Base-by-base conservation (phyloP, 257 asterid genomes). In the Jacaranda copaia region DNA sequence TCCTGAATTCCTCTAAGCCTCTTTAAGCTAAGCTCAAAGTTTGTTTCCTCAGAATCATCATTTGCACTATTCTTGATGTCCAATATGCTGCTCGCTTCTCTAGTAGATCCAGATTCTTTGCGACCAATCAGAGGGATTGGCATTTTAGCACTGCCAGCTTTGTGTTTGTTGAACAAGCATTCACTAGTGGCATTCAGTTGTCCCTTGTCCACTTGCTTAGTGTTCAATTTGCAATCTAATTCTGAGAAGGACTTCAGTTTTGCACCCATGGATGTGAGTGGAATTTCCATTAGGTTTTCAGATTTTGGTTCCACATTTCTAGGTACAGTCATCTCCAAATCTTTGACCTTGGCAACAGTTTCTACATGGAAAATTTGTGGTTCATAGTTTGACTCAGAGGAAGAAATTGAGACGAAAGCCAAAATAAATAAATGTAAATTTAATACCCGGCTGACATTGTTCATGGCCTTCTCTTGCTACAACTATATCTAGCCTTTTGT, bases 21-120 rank as follows among this genome's bases (percentile, higher is more conserved):
- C 85, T 92, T 90, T 79, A 90, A 87, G 87, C 89, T 87, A 76
- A 83, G 89, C 82, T 90, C 91, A 3, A 82, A 19, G 46, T 70
- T 80, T 55, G 81, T 80, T 59, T 86, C 85, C 58, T 85, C 81
- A 80, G 80, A 75, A 64, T 81, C 84, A 79, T 76, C 77, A 55
- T 52, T 43, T 53, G 81, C 79, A 49, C 67, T 70, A 73, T 62
- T 55, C 11, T 55, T 73, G 75, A 75, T 62, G 68, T 81, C 90
- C 81, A 81, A 74, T 75, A 46, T 78, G 78, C 64, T 80, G 9
- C 81, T 72, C 39, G 57, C 84, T 83, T 87, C 89, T 87, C 84
- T 80, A 48, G 82, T 76, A 70, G 84, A 83, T 56, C 75, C 86
- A 68, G 78, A 87, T 80, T 84, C 87, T 82, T 80, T 81, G 68